phyloP scores from a whole-genome alignment of 768 basidiomycete genomes.

The Piloderma croceum region DNA sequence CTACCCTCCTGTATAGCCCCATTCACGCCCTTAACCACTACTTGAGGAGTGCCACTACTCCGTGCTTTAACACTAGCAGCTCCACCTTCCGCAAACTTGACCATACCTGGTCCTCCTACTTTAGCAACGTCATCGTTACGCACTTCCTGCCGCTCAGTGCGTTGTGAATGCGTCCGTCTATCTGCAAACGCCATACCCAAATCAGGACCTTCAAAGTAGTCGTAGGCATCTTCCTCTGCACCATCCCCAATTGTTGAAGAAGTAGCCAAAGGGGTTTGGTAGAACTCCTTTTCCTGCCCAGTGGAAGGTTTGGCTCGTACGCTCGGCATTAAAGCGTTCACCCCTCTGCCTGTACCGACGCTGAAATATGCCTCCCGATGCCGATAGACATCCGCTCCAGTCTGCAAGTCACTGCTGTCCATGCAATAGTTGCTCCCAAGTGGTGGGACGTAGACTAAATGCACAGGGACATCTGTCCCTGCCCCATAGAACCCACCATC shows the following conservation, averaged over 20 bases:
- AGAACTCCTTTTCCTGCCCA: constrained; percentile 1
- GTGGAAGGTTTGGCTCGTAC: constrained; percentile 3
- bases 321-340: background rate
- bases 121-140: background rate
- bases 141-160: background rate
- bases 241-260: too few species aligned
- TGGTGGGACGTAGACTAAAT: constrained; percentile 69
- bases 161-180: constrained; percentile 11
- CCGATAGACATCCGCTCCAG: constrained; percentile 24
- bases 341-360: too few species aligned
- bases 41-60: constrained; percentile 20
- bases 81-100: constrained; percentile 11
- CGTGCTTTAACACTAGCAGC: constrained; percentile 8
- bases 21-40: constrained; percentile 31
- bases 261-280: too few species aligned
- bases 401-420: constrained; percentile 13
- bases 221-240: constrained; percentile 40
- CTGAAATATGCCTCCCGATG: constrained; percentile 33
- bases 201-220: constrained; percentile 57
- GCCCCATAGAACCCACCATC: constrained; percentile 11
- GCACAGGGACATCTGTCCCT: constrained; percentile 40
- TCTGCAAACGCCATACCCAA: constrained; percentile 34
- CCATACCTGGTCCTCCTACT: constrained; percentile 9
- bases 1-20: constrained; percentile 24
- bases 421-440: constrained; percentile 23